Percentiles rank a stretch among this genome's conserved stretches.
phyloP scores from a whole-genome alignment of 2,329 filamentous ascomycete genomes.

The Colletotrichum orbiculare region DNA sequence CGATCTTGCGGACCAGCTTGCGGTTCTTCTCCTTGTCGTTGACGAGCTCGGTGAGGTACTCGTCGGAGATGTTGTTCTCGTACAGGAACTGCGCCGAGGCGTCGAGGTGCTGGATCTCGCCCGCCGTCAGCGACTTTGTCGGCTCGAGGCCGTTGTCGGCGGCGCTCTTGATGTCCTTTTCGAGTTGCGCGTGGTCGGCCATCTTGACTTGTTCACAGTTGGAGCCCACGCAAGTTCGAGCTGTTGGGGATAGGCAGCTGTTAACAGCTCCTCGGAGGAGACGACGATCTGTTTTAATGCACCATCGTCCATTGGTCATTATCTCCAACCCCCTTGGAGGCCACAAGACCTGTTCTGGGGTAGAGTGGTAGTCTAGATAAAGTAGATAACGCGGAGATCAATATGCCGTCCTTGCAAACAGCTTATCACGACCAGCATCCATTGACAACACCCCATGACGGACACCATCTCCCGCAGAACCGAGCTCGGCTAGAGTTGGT shows the following conservation, averaged over 20 bases:
- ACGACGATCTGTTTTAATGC: constrained; percentile 22
- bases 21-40: constrained; percentile 49
- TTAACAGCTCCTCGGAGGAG: neutral
- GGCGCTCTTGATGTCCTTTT: constrained; percentile 21
- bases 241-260: neutral
- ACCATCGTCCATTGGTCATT: constrained; percentile 22
- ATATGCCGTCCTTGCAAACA: neutral
- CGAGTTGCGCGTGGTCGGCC: constrained; percentile 6
- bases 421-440: constrained; percentile 16
- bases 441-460: constrained; percentile 10
- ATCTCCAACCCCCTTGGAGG: constrained; percentile 16
- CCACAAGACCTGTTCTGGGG: constrained; percentile 12
- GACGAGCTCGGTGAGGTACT: constrained; percentile 56
- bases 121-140: constrained; percentile 30
- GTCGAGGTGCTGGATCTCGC: constrained; percentile 51
- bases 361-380: constrained; percentile 6
- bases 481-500: neutral
- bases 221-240: too few species aligned
- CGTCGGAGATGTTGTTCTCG: constrained; percentile 56
- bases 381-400: constrained; percentile 16
- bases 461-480: constrained; percentile 12
- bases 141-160: constrained; percentile 33
- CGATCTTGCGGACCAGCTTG: constrained; percentile 56
- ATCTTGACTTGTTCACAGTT: constrained; percentile 8
- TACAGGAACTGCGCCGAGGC: constrained; percentile 60